Evolutionary conservation across 1,284 basidiomycete genomes (phyloP), one percentile per base, ranked within the genome.

Genomic region (Leccinum subspadiceum): DNA sequence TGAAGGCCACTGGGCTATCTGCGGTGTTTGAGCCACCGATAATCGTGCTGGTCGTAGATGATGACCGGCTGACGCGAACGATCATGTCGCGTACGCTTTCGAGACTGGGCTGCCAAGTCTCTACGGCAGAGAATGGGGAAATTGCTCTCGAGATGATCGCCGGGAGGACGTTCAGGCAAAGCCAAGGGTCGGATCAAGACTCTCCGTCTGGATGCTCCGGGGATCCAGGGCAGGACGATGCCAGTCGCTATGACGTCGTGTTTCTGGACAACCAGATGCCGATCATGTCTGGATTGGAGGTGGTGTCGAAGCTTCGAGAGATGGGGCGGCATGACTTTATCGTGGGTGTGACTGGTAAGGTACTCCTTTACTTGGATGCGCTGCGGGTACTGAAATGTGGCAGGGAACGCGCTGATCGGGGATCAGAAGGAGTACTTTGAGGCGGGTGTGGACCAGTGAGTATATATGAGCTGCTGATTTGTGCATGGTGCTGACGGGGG

Each of bases 221-320:
- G 31, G 31, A 55, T 52, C 22, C 20, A 17, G 26, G 37, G 62
- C 39, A 63, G 62, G 9, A 57, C 13, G 58, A 59, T 2, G 53
- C 44, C 12, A 7, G 57, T 31, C 31, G 57, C 2, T 94, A 82
- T 68, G 87, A 89, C 59, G 80, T 92, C 2, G 80, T 92, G 29
- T 94, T 94, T 74, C 75, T 95, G 70, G 93, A 95, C 69, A 95
- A 95, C 70, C 90, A 92, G 74, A 92, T 92, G 90, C 93, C 91
- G 4, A 79, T 92, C 49, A 81, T 92, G 79, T 89, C 88, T 56
- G 93, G 93, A 17, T 75, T 94, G 46, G 86, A 89, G 64, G 82
- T 86, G 31, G 86, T 92, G 2, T 72, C 81, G 55, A 86, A 83
- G 68, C 76, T 95, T 48, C 77, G 93, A 56, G 78, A 81, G 61